Base-by-base conservation (phyloP, 331 rosid genomes). In the Malus hybrid region DNA sequence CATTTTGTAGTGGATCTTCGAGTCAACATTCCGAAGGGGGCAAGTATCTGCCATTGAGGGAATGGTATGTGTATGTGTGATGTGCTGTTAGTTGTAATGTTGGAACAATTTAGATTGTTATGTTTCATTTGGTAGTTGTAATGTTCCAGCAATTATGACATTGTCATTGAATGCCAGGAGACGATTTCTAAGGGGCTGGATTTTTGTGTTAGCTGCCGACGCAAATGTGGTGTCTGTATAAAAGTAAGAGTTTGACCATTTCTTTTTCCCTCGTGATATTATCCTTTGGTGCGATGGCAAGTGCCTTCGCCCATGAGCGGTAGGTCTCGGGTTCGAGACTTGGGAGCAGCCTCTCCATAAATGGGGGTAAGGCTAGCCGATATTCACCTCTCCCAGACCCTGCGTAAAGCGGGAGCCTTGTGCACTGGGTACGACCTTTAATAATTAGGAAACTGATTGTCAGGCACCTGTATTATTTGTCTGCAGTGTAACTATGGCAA, bases 401-500 rank as follows among this genome's bases (percentile, higher is more conserved):
- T n/a, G n/a, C n/a, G n/a, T n/a, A n/a, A n/a, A n/a, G n/a, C n/a
- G n/a, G n/a, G n/a, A n/a, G n/a, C n/a, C n/a, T n/a, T n/a, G n/a
- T n/a, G n/a, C n/a, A n/a, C n/a, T n/a, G n/a, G n/a, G n/a, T n/a
- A n/a, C n/a, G n/a, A n/a, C 15, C 48, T 60, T 12, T 50, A 29
- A 48, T 31, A 32, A 46, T 11, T 54, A 46, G 63, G 29, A 13
- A 24, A 52, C 78, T 74, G 33, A 64, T 32, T 42, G 10, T 2
- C 9, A 39, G 33, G 33, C 31, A 29, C 31, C 50, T 63, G 13
- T 48, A 13, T 74, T 28, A 46, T 64, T 63, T 74, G 52, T 65
- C 57, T 82, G 86, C 98, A 95, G 99, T 95, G 99, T 83, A 92
- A 90, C 84, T 95, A 84, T 79, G 98, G 99, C 52, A 90, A 92